phyloP scores from a whole-genome alignment of 331 rosid species.

The Rosa hybrid region DNA sequence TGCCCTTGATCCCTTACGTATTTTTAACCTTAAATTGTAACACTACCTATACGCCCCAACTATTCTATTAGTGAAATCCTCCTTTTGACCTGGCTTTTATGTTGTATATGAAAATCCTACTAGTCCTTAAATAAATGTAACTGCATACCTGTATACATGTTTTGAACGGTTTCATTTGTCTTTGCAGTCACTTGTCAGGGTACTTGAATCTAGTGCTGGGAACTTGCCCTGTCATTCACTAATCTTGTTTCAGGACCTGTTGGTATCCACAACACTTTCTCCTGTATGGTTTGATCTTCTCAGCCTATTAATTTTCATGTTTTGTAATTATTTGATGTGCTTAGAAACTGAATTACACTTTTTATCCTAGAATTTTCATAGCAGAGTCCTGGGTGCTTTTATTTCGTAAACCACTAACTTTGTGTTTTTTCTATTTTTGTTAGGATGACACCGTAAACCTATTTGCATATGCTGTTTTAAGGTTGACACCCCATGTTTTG shows the following conservation, averaged over 20 bases:
- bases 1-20: background rate
- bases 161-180: slow-evolving; percentile 34
- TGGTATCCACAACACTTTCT: slow-evolving; percentile 93
- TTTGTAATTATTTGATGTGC: slow-evolving; percentile 3
- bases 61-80: background rate
- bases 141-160: background rate
- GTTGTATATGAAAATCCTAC: background rate
- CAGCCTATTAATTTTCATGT: slow-evolving; percentile 2
- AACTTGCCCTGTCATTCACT: slow-evolving; percentile 73
- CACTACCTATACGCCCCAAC: background rate
- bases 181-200: slow-evolving; percentile 87
- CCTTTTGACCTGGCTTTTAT: background rate
- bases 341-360: background rate
- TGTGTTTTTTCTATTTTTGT: slow-evolving; percentile 17
- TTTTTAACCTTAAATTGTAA: background rate
- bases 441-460: slow-evolving; percentile 92
- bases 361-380: background rate
- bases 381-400: slow-evolving; percentile 28
- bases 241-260: slow-evolving; percentile 85
- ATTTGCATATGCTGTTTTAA: slow-evolving; percentile 89
- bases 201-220: slow-evolving; percentile 78
- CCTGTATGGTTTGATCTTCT: slow-evolving; percentile 70
- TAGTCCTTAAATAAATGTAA: background rate
- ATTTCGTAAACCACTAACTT: slow-evolving; percentile 24
- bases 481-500: slow-evolving; percentile 81